A percentile compares a stretch with the other conserved stretches of the same genome.
Evolutionary conservation across 2,329 filamentous ascomycete genomes (phyloP).

Genomic region (Ambrosiella cleistominuta): DNA sequence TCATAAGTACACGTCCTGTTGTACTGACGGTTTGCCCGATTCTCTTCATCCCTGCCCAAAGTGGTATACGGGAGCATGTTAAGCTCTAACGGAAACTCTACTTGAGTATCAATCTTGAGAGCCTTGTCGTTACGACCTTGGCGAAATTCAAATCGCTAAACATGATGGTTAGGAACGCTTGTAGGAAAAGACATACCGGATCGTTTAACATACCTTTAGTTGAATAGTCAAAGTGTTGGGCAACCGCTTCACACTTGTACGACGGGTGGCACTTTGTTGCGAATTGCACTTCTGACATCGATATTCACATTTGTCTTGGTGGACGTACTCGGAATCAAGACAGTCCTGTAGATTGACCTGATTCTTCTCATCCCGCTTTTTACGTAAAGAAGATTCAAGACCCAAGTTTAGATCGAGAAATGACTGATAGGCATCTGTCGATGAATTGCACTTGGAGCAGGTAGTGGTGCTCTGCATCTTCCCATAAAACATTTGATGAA

Average conservation of each 20-base stretch:
- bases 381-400: conserved; percentile 56
- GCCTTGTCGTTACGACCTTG: conserved; percentile 48
- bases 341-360: conserved; percentile 49
- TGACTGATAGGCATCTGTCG: conserved; percentile 68
- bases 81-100: conserved; percentile 70
- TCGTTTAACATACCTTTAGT: conserved; percentile 48
- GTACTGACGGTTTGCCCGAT: conserved; percentile 33
- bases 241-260: conserved; percentile 66
- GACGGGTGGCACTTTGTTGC: conserved; percentile 64
- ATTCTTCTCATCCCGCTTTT: conserved; percentile 28
- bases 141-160: conserved; percentile 54
- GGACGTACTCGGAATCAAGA: conserved; percentile 71
- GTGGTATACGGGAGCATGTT: conserved; percentile 87
- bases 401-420: conserved; percentile 84
- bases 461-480: conserved; percentile 81
- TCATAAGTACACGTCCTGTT: conserved; percentile 62
- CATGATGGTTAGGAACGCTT: background rate
- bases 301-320: conserved; percentile 75
- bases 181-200: background rate
- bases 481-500: conserved; percentile 88
- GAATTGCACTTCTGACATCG: conserved; percentile 65
- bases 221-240: conserved; percentile 86
- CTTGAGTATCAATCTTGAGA: conserved; percentile 73
- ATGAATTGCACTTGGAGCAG: conserved; percentile 70
- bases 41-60: conserved; percentile 34